phyloP scores from a whole-genome alignment of 495 filamentous ascomycete species.

The Aspergillus indologenus region DNA sequence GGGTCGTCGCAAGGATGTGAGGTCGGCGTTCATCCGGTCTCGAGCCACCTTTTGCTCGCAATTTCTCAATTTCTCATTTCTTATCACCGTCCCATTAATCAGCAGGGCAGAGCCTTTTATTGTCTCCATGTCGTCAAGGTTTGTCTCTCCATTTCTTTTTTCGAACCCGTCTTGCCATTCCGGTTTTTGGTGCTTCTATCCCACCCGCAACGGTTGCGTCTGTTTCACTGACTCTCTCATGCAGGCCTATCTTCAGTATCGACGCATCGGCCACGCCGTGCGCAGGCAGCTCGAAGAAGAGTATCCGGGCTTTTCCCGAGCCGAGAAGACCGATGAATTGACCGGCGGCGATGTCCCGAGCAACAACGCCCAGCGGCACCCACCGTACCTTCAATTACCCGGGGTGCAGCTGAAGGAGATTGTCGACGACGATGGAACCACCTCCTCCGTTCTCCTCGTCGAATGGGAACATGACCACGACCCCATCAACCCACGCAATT shows the following conservation, averaged over 20 bases:
- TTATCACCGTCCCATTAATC: neutral
- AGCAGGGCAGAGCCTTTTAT: too few species aligned
- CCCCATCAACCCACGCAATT: conserved; percentile 58
- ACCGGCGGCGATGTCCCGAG: neutral
- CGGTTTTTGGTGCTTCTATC: neutral
- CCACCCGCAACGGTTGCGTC: conserved; percentile 7
- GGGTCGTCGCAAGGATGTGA: neutral
- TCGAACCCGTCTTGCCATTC: too few species aligned
- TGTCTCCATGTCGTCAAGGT: conserved; percentile 9
- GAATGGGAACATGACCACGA: conserved; percentile 54
- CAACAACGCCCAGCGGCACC: conserved; percentile 4
- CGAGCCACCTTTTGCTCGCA: too few species aligned
- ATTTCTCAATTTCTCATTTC: neutral
- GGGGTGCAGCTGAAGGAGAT: conserved; percentile 4
- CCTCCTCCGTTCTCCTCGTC: conserved; percentile 27
- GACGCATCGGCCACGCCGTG: conserved; percentile 10
- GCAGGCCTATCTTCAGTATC: conserved; percentile 10
- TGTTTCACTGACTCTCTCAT: conserved; percentile 4
- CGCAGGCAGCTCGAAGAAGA: conserved; percentile 4
- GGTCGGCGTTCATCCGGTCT: neutral
- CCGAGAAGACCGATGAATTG: neutral
- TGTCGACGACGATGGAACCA: conserved; percentile 4
- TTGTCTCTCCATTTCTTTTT: neutral
- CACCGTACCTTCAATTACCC: neutral
- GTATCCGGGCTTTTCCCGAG: neutral